Percentiles rank a stretch among this genome's conserved stretches.
Conservation (phyloP, 495 filamentous ascomycete species). For the Chaetomidium leptoderma region DNA sequence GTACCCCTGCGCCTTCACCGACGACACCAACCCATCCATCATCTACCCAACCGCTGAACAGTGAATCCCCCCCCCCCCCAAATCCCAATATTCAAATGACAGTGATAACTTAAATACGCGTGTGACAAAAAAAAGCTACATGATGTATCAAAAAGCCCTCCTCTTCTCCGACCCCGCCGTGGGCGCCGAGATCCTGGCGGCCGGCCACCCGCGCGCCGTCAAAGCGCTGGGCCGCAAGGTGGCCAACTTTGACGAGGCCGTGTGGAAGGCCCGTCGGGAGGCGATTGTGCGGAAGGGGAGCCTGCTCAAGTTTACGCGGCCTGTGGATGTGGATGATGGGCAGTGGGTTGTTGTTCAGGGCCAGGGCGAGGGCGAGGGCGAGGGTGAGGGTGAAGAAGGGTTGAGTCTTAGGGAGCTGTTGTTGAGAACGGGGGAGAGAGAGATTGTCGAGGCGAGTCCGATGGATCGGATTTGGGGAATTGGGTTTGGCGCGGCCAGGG, state of each 20-base stretch:
- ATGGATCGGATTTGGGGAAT: constrained; percentile 65
- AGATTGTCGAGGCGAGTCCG: constrained; percentile 62
- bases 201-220: constrained; percentile 40
- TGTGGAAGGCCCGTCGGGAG: constrained; percentile 52
- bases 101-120: too few relatives aligned
- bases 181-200: constrained; percentile 42
- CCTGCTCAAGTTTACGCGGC: constrained; percentile 54
- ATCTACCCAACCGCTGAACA: constrained; percentile 39
- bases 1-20: constrained; percentile 33
- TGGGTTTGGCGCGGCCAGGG: constrained; percentile 52
- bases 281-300: constrained; percentile 58
- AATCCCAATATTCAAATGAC: background rate
- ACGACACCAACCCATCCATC: constrained; percentile 18
- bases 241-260: constrained; percentile 45
- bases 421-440: constrained; percentile 53
- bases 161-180: constrained; percentile 46
- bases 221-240: constrained; percentile 57
- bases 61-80: constrained; percentile 6
- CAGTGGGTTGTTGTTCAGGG: constrained; percentile 1
- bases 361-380: background rate
- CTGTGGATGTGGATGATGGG: constrained; percentile 17
- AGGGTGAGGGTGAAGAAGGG: background rate
- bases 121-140: constrained; percentile 40
- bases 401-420: constrained; percentile 34
- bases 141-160: constrained; percentile 61